A percentile compares a stretch with the other conserved stretches of the same genome.
These are phyloP conservation scores for Leishmania turanica DNA, from an alignment of 208 protist genomes.

Conservation along the genomic window DNA sequence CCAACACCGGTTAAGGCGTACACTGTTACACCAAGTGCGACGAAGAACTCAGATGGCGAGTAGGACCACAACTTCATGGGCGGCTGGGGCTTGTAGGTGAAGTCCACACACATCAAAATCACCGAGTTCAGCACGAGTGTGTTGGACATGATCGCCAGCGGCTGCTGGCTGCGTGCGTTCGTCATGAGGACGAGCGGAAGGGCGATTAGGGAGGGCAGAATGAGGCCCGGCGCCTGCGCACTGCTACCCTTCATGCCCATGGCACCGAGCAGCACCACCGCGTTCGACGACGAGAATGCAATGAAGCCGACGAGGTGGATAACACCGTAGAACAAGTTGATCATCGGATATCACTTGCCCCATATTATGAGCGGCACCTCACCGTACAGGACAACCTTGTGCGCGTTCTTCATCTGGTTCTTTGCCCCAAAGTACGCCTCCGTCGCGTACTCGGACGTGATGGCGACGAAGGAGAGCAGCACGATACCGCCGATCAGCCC, in stretches of 20 bases:
- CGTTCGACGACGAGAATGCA: slow-evolving; percentile 57
- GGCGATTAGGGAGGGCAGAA: slow-evolving; percentile 45
- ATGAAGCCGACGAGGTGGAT: slow-evolving; percentile 58
- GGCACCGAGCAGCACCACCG: slow-evolving; percentile 40
- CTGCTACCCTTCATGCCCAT: slow-evolving; percentile 50
- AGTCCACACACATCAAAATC: slow-evolving; percentile 49
- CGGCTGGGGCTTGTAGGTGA: slow-evolving; percentile 37
- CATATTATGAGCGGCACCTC: slow-evolving; percentile 47
- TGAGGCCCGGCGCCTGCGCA: slow-evolving; percentile 39
- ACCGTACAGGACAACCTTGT: slow-evolving; percentile 53
- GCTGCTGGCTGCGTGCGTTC: slow-evolving; percentile 40
- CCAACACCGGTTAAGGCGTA: slow-evolving; percentile 68
- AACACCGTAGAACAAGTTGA: slow-evolving; percentile 62
- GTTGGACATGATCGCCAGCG: slow-evolving; percentile 51
- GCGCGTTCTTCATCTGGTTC: slow-evolving; percentile 48
- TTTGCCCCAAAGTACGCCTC: slow-evolving; percentile 61
- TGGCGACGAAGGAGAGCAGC: slow-evolving; percentile 42
- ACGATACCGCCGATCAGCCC: slow-evolving; percentile 52
- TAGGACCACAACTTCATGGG: slow-evolving; percentile 39
- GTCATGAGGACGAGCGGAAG: slow-evolving; percentile 64
- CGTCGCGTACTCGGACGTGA: slow-evolving; percentile 59
- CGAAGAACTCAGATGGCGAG: slow-evolving; percentile 47
- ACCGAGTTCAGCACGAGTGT: slow-evolving; percentile 43
- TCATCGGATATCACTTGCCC: slow-evolving; percentile 47
- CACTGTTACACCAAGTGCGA: slow-evolving; percentile 52